phyloP scores from a whole-genome alignment of 805 yeast genomes.

The Maudiozyma serrabonitensis region DNA sequence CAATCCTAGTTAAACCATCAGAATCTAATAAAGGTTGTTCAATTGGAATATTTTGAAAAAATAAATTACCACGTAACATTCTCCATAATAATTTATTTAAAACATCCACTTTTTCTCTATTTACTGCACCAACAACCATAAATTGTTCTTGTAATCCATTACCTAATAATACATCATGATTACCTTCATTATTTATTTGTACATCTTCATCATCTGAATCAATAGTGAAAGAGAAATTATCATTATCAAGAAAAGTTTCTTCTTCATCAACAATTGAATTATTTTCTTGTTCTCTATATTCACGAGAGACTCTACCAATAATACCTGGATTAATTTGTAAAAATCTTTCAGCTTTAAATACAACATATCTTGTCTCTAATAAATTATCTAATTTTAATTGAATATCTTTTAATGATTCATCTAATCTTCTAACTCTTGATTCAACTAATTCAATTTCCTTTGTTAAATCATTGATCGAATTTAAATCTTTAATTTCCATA shows the following conservation, averaged over 20 bases:
- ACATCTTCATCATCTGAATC: conserved; percentile 6
- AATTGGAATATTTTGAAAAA: conserved; percentile 63
- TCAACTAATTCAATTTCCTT: conserved; percentile 59
- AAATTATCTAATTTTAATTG: conserved; percentile 52
- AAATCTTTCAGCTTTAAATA: conserved; percentile 40
- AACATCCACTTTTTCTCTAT: conserved; percentile 55
- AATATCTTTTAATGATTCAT: conserved; percentile 57
- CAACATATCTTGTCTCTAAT: conserved; percentile 60
- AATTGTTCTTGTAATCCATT: conserved; percentile 19
- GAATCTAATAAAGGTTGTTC: conserved; percentile 45
- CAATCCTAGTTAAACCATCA: conserved; percentile 47
- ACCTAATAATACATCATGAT: neutral
- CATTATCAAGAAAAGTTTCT: conserved; percentile 17
- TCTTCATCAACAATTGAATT: conserved; percentile 15
- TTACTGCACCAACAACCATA: conserved; percentile 64
- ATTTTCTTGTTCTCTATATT: conserved; percentile 9
- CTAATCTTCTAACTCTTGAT: conserved; percentile 59
- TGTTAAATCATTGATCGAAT: conserved; percentile 49
- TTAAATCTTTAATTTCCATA: conserved; percentile 23
- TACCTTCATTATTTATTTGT: neutral
- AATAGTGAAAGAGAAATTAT: conserved; percentile 19
- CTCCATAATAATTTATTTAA: conserved; percentile 86
- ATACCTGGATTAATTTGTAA: conserved; percentile 33
- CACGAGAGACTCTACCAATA: conserved; percentile 18
- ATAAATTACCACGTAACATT: conserved; percentile 84